Evolutionary conservation across 306 rosid species (phyloP).

Genomic region (Prinsepia uniflora): DNA sequence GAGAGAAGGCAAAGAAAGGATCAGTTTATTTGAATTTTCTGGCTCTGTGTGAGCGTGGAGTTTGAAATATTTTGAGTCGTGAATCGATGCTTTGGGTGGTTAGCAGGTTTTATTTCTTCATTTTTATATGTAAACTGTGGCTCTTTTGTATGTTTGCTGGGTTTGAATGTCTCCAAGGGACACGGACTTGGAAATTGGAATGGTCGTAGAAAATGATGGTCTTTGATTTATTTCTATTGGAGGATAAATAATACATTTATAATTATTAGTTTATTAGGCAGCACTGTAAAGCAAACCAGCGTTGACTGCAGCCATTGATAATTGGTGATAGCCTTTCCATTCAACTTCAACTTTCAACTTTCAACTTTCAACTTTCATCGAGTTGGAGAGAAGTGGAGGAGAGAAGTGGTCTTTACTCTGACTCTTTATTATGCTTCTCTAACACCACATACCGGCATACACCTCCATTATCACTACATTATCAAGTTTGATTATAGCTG

Average conservation of each 20-base stretch:
- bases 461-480: background rate
- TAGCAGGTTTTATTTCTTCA: background rate
- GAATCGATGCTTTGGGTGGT: too few species aligned
- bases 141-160: background rate
- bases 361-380: background rate
- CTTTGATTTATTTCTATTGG: background rate
- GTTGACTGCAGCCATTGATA: slow-evolving; percentile 11
- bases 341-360: slow-evolving; percentile 8
- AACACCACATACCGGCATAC: background rate
- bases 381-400: background rate
- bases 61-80: slow-evolving; percentile 3
- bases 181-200: background rate
- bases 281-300: slow-evolving; percentile 14
- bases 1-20: slow-evolving; percentile 16
- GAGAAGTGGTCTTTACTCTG: background rate
- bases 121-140: background rate
- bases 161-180: slow-evolving; percentile 1
- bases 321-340: background rate
- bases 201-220: background rate
- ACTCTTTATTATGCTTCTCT: background rate
- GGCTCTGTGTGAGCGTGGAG: background rate
- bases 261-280: background rate
- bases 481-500: background rate
- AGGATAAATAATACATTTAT: background rate
- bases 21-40: slow-evolving; percentile 17